A percentile compares a stretch with the other conserved stretches of the same genome.
Evolutionary conservation across 768 basidiomycete genomes (phyloP).

Genomic region (Rhizopogon vinicolor): DNA sequence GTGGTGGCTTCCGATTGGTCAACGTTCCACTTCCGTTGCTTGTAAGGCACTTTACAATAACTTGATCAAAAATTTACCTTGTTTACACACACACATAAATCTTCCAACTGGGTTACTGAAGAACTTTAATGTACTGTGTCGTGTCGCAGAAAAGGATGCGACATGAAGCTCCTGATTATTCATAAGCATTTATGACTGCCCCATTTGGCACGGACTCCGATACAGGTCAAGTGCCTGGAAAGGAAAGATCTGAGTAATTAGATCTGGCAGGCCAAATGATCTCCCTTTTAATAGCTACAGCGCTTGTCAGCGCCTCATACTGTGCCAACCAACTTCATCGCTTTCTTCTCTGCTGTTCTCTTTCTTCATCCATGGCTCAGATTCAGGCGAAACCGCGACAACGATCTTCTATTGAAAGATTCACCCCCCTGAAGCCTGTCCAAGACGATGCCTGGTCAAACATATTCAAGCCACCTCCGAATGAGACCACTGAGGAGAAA

Average conservation of each 20-base stretch:
- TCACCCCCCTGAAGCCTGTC: neutral
- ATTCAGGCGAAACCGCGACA: neutral
- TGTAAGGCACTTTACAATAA: no score
- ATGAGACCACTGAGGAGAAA: conserved; percentile 9
- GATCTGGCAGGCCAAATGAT: neutral
- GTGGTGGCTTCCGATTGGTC: no score
- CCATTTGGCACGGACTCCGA: neutral
- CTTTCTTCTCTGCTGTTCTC: neutral
- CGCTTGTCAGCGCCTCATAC: neutral
- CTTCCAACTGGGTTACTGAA: no score
- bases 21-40: no score
- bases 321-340: neutral
- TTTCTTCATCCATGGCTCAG: neutral
- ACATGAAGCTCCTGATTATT: no score
- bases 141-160: neutral
- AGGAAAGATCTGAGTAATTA: neutral
- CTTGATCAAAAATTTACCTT: no score
- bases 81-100: no score
- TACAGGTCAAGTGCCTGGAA: neutral
- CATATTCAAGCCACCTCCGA: conserved; percentile 12
- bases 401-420: neutral
- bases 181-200: neutral
- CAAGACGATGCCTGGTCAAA: conserved; percentile 20
- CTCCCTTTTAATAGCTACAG: neutral
- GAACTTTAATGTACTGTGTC: no score